These are phyloP conservation scores for Moniliophthora roreri DNA, from an alignment of 1,284 basidiomycete species.

Conservation along the genomic window DNA sequence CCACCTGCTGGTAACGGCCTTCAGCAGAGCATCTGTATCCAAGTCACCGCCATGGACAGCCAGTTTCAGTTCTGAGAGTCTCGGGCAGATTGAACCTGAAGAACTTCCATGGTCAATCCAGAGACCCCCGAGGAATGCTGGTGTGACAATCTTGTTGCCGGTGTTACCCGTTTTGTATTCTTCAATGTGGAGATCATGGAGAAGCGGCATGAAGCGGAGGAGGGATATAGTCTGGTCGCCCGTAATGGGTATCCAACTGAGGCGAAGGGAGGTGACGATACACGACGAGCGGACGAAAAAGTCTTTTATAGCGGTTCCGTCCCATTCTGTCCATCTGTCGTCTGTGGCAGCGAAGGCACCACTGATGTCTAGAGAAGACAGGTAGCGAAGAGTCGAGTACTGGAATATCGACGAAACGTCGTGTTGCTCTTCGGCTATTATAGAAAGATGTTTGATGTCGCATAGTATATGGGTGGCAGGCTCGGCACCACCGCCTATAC, in stretches of 20 bases:
- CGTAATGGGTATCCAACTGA: background rate
- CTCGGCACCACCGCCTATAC: background rate
- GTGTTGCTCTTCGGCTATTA: background rate
- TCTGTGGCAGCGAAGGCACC: background rate
- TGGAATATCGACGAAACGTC: background rate
- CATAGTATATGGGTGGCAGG: background rate
- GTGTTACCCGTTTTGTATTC: no score
- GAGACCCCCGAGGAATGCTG: no score
- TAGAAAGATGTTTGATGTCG: background rate
- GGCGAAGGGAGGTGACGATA: background rate
- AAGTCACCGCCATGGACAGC: no score
- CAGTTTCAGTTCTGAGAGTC: no score
- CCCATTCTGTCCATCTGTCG: background rate
- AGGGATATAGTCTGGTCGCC: background rate
- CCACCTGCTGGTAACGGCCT: no score
- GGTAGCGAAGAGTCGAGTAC: background rate
- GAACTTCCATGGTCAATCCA: no score
- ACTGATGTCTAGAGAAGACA: background rate
- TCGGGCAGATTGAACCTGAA: no score
- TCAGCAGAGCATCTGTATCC: no score
- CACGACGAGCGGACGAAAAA: constrained; percentile 1
- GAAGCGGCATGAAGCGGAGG: background rate
- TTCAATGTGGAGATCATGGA: background rate
- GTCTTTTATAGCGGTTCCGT: background rate
- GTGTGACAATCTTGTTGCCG: no score